Evolutionary conservation across 192 early-diverging fungal species (phyloP).

Genomic region (Umbelopsis vinacea): DNA sequence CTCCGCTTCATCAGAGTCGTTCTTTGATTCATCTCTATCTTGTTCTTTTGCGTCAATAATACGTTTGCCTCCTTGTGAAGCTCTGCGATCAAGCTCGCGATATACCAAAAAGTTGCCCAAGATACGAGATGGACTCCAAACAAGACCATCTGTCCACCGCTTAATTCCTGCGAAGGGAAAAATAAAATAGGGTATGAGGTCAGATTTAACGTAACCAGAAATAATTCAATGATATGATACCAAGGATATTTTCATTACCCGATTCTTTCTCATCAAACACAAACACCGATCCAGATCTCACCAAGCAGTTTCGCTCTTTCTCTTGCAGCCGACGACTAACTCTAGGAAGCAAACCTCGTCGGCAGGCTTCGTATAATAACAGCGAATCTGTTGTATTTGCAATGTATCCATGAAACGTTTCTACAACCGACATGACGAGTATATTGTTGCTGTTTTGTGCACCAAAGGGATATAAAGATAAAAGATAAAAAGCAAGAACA

Average conservation of each 20-base stretch:
- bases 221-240: background rate
- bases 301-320: slow-evolving; percentile 64
- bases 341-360: slow-evolving; percentile 66
- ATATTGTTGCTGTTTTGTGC: background rate
- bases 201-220: no score
- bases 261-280: slow-evolving; percentile 87
- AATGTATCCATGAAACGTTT: slow-evolving; percentile 69
- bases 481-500: slow-evolving; percentile 15
- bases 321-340: slow-evolving; percentile 76
- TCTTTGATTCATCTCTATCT: slow-evolving; percentile 12
- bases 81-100: slow-evolving; percentile 67
- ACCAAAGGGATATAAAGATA: slow-evolving; percentile 11
- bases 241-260: slow-evolving; percentile 34
- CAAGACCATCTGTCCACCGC: slow-evolving; percentile 85
- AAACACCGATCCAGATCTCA: slow-evolving; percentile 78
- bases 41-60: slow-evolving; percentile 17
- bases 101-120: slow-evolving; percentile 82
- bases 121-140: slow-evolving; percentile 86
- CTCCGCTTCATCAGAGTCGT: slow-evolving; percentile 10
- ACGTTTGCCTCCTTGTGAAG: slow-evolving; percentile 35
- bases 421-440: slow-evolving; percentile 48
- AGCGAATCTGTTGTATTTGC: slow-evolving; percentile 80
- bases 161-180: slow-evolving; percentile 58
- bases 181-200: background rate
- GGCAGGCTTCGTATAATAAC: slow-evolving; percentile 79